Percentiles rank a stretch among this genome's conserved stretches.
Evolutionary conservation across 1,284 basidiomycete genomes (phyloP).

Genomic region (Boletellus deceptivus): DNA sequence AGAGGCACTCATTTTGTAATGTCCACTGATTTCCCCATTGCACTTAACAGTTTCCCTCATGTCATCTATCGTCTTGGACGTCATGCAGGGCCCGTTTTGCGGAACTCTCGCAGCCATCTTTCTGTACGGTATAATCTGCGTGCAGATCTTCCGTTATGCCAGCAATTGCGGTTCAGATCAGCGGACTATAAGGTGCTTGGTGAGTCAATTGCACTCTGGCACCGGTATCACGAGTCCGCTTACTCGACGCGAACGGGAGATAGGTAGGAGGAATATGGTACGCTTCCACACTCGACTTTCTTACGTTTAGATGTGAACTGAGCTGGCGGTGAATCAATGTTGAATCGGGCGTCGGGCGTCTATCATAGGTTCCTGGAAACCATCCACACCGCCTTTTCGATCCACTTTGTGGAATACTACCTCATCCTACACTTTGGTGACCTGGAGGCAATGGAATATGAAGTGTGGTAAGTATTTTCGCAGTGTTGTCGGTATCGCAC

Average conservation of each 20-base stretch:
- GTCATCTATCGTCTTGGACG: not conserved
- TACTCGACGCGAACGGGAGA: not conserved
- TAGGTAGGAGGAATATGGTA: constrained; percentile 7
- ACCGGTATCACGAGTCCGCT: not conserved
- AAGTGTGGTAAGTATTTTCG: constrained; percentile 2
- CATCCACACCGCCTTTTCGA: constrained; percentile 6
- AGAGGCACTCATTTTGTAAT: no score
- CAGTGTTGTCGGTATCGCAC: not conserved
- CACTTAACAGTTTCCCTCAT: not conserved
- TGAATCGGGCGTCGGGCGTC: not conserved
- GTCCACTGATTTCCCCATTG: not conserved
- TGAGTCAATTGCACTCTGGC: not conserved
- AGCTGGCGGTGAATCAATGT: not conserved
- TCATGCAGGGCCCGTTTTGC: constrained; percentile 6
- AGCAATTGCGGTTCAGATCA: constrained; percentile 5
- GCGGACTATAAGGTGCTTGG: constrained; percentile 1
- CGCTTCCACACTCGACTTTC: not conserved
- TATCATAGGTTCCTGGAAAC: constrained; percentile 3
- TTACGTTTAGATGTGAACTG: not conserved
- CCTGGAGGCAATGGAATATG: not conserved
- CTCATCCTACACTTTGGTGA: constrained; percentile 8
- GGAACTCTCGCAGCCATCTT: constrained; percentile 5
- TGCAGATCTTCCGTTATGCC: constrained; percentile 9
- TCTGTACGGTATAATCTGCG: constrained; percentile 10
- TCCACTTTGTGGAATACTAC: constrained; percentile 11